These are phyloP conservation scores for Cladosporium velox DNA, from an alignment of 2,329 filamentous ascomycete species.

Conservation along the genomic window DNA sequence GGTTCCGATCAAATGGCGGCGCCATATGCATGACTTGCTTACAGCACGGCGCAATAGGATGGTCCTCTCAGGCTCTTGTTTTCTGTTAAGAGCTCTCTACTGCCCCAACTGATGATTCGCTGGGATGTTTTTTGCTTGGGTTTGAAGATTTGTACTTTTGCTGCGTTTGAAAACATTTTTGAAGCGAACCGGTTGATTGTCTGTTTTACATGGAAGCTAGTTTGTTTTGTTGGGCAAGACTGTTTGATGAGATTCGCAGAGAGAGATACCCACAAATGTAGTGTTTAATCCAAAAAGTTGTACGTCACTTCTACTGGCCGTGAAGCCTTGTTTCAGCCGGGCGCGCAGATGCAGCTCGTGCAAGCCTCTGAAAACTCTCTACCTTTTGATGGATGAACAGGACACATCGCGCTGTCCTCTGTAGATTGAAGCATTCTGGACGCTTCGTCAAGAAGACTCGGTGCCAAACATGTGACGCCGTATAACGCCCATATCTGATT, in stretches of 20 bases:
- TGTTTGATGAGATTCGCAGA: neutral
- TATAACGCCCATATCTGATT: neutral
- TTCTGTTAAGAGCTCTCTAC: no score
- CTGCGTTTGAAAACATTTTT: neutral
- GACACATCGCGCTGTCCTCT: neutral
- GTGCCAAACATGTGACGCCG: neutral
- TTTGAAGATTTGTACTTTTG: neutral
- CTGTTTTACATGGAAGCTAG: neutral
- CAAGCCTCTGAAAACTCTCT: neutral
- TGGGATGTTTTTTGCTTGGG: no score
- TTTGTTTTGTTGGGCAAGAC: neutral
- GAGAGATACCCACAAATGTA: neutral
- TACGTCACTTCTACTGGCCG: neutral
- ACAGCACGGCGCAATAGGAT: neutral
- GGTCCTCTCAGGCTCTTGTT: neutral
- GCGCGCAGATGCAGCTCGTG: neutral
- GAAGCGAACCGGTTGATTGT: neutral
- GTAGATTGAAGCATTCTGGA: neutral
- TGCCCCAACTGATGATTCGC: no score
- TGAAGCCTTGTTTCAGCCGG: neutral
- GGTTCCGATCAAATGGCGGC: neutral
- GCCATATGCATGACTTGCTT: neutral
- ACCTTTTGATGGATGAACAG: neutral
- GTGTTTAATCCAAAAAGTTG: neutral
- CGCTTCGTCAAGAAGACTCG: neutral